These are phyloP conservation scores for Macrophomina tecta DNA, from an alignment of 2,329 filamentous ascomycete species.

Conservation along the genomic window DNA sequence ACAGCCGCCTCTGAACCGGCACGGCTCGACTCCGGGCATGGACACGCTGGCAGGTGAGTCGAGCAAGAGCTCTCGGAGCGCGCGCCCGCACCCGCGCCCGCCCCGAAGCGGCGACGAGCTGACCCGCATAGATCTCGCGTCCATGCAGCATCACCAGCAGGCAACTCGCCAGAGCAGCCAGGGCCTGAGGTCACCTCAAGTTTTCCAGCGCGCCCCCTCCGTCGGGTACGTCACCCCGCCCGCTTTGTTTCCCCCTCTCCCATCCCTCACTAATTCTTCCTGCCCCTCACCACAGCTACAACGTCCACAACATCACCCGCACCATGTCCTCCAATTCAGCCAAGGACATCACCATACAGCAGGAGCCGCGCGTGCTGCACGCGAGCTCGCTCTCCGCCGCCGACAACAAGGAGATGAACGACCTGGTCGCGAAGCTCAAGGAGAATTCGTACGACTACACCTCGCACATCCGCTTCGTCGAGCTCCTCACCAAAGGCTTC, in stretches of 20 bases:
- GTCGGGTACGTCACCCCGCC: conserved; percentile 40
- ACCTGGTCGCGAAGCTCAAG: conserved; percentile 50
- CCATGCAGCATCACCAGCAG: conserved; percentile 55
- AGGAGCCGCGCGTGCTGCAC: conserved; percentile 52
- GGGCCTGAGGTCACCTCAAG: conserved; percentile 34
- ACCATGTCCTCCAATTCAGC: conserved; percentile 51
- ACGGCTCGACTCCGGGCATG: conserved; percentile 54
- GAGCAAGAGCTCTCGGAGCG: not conserved
- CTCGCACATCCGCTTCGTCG: conserved; percentile 55
- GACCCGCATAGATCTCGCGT: conserved; percentile 48
- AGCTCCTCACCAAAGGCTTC: conserved; percentile 56
- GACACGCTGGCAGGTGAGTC: conserved; percentile 54
- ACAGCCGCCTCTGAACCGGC: conserved; percentile 43
- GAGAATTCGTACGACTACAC: conserved; percentile 58
- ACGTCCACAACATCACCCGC: conserved; percentile 43
- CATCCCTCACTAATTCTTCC: conserved; percentile 8
- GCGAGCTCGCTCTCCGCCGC: conserved; percentile 50
- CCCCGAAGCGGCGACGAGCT: conserved; percentile 10
- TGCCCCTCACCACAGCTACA: conserved; percentile 28
- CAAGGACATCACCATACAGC: conserved; percentile 55
- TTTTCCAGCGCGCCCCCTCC: conserved; percentile 41
- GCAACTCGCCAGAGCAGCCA: conserved; percentile 44
- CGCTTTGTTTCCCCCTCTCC: not conserved
- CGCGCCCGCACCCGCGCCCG: not conserved
- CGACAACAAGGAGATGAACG: conserved; percentile 52